Base-by-base conservation (phyloP, 2,329 filamentous ascomycete genomes). In the Trichoderma arundinaceum region DNA sequence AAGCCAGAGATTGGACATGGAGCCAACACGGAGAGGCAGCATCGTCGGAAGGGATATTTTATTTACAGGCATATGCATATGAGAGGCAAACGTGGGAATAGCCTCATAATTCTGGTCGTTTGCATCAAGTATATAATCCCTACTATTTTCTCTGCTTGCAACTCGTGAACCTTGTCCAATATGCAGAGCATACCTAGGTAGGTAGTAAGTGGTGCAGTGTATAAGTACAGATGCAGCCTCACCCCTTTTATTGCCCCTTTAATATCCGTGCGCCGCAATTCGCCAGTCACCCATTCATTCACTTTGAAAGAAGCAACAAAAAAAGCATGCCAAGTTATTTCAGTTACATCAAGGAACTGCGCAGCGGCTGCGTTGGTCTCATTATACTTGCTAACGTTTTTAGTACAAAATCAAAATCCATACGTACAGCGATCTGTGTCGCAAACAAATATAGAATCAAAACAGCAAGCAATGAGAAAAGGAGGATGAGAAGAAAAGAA, bases 331-430 rank as follows among this genome's bases (percentile, higher is more conserved):
- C 7, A 49, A 41, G 4, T 39, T 49, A 13, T 28, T 49, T 10
- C 33, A 60, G 19, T 13, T 49, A 60, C 49, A 51, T 57, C 62
- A 64, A 51, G 62, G 46, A 64, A 64, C 62, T 49, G 54, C 64
- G 56, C 64, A 66, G 35, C 32, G 51, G 51, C 64, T 60, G 64
- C 64, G 64, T 66, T 66, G 56, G 56, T 54, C 64, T 66, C 66
- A 65, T 65, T 65, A 67, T 61, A 56, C 48, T 67, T 56, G 44
- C 57, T 65, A 66, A 39, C 62, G 53, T 46, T 64, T 59, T 66
- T 66, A 65, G 44, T 70, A 69, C 67, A 70, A 67, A 61, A 62
- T 62, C 59, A 62, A 35, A 64, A 57, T 52, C 52, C 64, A 65
- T 65, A 65, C 64, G 64, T 65, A 60, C 62, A 65, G 62, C 62